Evolutionary conservation across 2,329 filamentous ascomycete genomes (phyloP).

Genomic region (Xylaria polymorpha): DNA sequence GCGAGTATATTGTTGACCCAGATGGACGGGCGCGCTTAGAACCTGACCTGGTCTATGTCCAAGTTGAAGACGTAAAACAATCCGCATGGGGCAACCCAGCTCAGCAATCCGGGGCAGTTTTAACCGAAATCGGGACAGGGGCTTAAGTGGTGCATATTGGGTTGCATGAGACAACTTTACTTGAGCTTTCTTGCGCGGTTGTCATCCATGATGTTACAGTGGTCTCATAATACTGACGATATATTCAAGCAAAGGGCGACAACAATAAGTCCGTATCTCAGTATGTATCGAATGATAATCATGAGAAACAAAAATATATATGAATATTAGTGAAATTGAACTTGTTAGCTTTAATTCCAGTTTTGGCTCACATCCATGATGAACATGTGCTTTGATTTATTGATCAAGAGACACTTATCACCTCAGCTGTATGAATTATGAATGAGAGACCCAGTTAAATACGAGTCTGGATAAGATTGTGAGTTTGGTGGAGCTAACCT

Average conservation of each 20-base stretch:
- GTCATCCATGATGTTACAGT: no score
- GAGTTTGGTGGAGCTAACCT: neutral
- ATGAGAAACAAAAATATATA: neutral
- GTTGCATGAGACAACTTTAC: neutral
- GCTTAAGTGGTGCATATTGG: no score
- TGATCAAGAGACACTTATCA: neutral
- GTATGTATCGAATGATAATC: no score
- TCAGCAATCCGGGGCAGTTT: neutral
- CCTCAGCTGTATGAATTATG: neutral
- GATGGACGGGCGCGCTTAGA: no score
- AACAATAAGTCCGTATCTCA: neutral
- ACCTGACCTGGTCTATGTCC: no score
- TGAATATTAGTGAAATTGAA: neutral
- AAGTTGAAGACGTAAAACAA: no score
- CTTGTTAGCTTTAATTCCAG: neutral
- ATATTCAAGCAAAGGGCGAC: neutral
- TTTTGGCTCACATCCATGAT: neutral
- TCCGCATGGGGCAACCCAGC: no score
- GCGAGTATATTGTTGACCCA: no score
- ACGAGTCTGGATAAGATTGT: neutral
- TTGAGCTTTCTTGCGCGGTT: neutral
- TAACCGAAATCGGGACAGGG: neutral
- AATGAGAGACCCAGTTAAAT: conserved; percentile 15
- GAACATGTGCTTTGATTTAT: neutral
- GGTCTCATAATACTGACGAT: neutral